phyloP scores from a whole-genome alignment of 495 filamentous ascomycete species.

The Aspergillus leporis region DNA sequence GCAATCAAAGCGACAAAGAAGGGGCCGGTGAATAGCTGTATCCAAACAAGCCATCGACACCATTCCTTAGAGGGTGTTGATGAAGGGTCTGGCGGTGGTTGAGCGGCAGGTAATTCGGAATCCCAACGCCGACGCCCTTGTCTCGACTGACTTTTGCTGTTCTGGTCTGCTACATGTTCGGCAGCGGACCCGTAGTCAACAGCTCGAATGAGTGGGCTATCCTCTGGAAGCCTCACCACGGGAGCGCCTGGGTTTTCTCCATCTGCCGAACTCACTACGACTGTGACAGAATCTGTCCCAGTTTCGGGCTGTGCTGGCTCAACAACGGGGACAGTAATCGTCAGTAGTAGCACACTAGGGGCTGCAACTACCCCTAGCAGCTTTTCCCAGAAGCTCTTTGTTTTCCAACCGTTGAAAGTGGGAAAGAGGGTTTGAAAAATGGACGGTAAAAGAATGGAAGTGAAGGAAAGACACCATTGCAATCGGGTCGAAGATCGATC shows the following conservation, averaged over 20 bases:
- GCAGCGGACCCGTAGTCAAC: slow-evolving; percentile 17
- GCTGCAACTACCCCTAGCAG: slow-evolving; percentile 75
- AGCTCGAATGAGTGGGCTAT: slow-evolving; percentile 40
- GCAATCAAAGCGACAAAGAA: slow-evolving; percentile 76
- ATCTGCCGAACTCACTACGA: slow-evolving; percentile 38
- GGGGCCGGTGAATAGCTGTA: slow-evolving; percentile 87
- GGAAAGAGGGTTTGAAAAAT: slow-evolving; percentile 81
- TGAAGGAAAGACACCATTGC: slow-evolving; percentile 72
- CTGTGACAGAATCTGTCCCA: slow-evolving; percentile 34
- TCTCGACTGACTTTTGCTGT: slow-evolving; percentile 20
- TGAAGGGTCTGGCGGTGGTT: slow-evolving; percentile 22
- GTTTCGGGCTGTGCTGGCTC: slow-evolving; percentile 61
- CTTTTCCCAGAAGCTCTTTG: slow-evolving; percentile 77
- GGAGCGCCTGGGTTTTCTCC: slow-evolving; percentile 28
- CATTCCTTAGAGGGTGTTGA: slow-evolving; percentile 57
- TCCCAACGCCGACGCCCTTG: slow-evolving; percentile 36
- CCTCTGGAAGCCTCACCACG: slow-evolving; percentile 41
- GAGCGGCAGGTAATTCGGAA: slow-evolving; percentile 40
- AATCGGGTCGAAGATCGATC: slow-evolving; percentile 23
- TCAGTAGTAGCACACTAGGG: slow-evolving; percentile 86
- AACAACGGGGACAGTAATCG: slow-evolving; percentile 89
- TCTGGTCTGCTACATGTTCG: slow-evolving; percentile 16
- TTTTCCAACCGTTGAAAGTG: slow-evolving; percentile 75
- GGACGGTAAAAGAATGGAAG: slow-evolving; percentile 69
- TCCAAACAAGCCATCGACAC: slow-evolving; percentile 85